phyloP scores from a whole-genome alignment of 2,329 filamentous ascomycete species.

The Cercospora sp. region DNA sequence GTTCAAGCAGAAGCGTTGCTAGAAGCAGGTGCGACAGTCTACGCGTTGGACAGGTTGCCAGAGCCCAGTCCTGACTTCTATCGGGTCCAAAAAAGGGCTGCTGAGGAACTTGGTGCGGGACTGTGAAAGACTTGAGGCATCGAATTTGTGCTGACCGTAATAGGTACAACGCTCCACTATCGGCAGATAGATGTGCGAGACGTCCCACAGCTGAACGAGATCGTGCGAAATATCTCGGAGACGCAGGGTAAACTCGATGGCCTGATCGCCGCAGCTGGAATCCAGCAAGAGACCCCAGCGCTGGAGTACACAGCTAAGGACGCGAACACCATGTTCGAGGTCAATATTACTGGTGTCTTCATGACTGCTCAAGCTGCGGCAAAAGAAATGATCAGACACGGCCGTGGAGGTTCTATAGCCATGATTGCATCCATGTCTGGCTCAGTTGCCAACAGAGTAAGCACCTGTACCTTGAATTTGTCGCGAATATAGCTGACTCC shows the following conservation, averaged over 20 bases:
- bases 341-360: constrained; percentile 59
- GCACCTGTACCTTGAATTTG: constrained; percentile 26
- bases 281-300: constrained; percentile 80
- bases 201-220: constrained; percentile 63
- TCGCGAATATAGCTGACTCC: constrained; percentile 11
- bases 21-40: constrained; percentile 72
- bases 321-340: constrained; percentile 62
- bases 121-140: background rate
- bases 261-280: constrained; percentile 70
- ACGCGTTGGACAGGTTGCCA: constrained; percentile 64
- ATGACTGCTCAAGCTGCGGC: constrained; percentile 65
- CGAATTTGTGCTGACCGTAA: background rate
- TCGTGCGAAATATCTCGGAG: constrained; percentile 68
- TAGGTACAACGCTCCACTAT: constrained; percentile 65
- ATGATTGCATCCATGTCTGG: constrained; percentile 65
- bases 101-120: constrained; percentile 57
- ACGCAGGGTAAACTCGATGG: constrained; percentile 74
- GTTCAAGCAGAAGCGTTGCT: constrained; percentile 71
- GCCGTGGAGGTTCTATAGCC: constrained; percentile 60
- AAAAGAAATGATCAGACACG: constrained; percentile 63
- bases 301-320: constrained; percentile 71
- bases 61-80: constrained; percentile 64
- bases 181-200: constrained; percentile 79
- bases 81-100: constrained; percentile 63
- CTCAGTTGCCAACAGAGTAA: constrained; percentile 62